Evolutionary conservation across 306 rosid species (phyloP).

Genomic region (Trifolium dubium): DNA sequence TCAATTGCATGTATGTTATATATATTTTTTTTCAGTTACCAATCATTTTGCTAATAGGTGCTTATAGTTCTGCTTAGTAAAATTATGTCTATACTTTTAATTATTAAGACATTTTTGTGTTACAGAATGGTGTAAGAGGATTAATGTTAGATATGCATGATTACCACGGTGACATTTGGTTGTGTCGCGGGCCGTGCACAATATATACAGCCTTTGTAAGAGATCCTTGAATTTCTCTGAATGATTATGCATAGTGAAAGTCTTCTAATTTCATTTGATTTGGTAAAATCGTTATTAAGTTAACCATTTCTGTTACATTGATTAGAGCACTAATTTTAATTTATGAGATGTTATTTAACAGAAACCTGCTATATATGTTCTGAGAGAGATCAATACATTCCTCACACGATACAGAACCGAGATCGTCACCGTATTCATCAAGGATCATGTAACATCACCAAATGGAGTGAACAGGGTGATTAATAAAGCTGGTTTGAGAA

Average conservation of each 20-base stretch:
- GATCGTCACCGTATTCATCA: constrained; percentile 78
- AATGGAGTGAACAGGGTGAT: constrained; percentile 68
- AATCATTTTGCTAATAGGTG: background rate
- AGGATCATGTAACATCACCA: constrained; percentile 67
- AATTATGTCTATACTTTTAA: background rate
- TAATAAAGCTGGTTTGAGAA: constrained; percentile 54
- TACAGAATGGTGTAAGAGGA: constrained; percentile 49
- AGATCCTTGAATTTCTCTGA: background rate
- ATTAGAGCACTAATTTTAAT: background rate
- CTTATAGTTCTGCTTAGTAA: too few relatives aligned
- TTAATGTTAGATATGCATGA: constrained; percentile 46
- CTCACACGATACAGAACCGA: constrained; percentile 56
- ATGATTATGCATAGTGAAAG: background rate
- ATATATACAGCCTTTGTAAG: constrained; percentile 45
- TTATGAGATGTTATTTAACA: constrained; percentile 41
- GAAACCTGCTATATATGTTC: constrained; percentile 64
- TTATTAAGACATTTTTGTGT: background rate
- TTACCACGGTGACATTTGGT: constrained; percentile 34
- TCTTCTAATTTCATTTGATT: constrained; percentile 14
- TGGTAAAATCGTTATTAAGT: background rate
- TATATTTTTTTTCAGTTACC: background rate
- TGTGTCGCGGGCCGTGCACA: constrained; percentile 40
- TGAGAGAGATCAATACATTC: constrained; percentile 57
- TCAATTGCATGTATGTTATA: constrained; percentile 36
- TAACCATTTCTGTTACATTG: background rate